phyloP scores from a whole-genome alignment of 2,329 filamentous ascomycete genomes.

The Fusarium beomiforme region DNA sequence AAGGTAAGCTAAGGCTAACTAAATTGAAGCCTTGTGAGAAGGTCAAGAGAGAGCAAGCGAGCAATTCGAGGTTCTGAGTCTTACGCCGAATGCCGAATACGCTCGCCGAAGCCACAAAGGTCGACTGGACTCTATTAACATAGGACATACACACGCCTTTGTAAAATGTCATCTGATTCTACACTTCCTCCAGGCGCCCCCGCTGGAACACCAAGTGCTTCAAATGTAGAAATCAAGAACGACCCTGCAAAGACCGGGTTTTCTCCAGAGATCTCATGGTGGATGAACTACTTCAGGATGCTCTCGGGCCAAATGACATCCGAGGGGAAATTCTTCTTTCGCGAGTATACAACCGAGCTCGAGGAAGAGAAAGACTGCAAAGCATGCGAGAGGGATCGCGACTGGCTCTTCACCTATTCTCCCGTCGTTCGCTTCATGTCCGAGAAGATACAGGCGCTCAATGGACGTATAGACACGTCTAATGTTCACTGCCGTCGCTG shows the following conservation, averaged over 20 bases:
- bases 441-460: constrained; percentile 81
- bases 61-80: constrained; percentile 16
- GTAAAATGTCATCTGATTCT: constrained; percentile 36
- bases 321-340: constrained; percentile 79
- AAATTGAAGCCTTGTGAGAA: constrained; percentile 14
- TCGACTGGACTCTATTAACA: background rate
- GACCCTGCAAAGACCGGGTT: constrained; percentile 71
- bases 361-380: constrained; percentile 83
- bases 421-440: constrained; percentile 89
- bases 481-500: constrained; percentile 90
- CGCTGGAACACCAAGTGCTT: constrained; percentile 27
- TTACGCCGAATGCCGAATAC: background rate
- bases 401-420: constrained; percentile 86
- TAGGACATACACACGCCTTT: background rate
- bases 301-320: constrained; percentile 76
- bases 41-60: constrained; percentile 24
- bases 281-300: constrained; percentile 88
- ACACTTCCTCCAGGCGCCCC: constrained; percentile 22
- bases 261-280: constrained; percentile 70
- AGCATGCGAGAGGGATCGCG: constrained; percentile 81
- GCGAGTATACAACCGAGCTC: constrained; percentile 76
- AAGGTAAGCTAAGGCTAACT: background rate
- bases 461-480: constrained; percentile 74
- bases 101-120: background rate
- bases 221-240: constrained; percentile 57